Percentiles rank a stretch among this genome's conserved stretches.
These are phyloP conservation scores for Phaeomoniella chlamydospora DNA, from an alignment of 2,329 filamentous ascomycete genomes.

Conservation along the genomic window DNA sequence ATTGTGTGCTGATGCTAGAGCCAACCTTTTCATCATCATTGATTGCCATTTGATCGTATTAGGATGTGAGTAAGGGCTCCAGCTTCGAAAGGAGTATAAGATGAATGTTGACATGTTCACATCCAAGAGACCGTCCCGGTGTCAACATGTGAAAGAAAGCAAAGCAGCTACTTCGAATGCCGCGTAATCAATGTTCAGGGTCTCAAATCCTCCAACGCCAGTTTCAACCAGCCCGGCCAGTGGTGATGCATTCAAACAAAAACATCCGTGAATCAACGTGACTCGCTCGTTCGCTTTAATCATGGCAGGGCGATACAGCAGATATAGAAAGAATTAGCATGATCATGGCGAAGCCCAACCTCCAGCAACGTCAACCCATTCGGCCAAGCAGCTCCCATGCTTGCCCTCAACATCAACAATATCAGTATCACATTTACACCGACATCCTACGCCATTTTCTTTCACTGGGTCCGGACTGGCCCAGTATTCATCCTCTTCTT, in stretches of 20 bases:
- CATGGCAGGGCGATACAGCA: constrained; percentile 16
- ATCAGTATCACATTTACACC: constrained; percentile 92
- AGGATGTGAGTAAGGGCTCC: no score
- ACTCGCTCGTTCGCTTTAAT: constrained; percentile 4
- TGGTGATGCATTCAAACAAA: constrained; percentile 10
- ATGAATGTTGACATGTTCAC: no score
- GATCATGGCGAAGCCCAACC: constrained; percentile 60
- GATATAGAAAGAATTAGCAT: constrained; percentile 3
- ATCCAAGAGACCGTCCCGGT: no score
- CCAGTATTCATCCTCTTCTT: constrained; percentile 95
- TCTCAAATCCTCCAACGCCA: neutral
- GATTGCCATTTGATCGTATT: no score
- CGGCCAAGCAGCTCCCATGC: constrained; percentile 81
- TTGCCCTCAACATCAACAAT: constrained; percentile 97
- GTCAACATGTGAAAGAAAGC: no score
- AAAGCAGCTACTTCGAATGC: no score
- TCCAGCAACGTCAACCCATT: constrained; percentile 95
- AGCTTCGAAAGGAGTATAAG: no score
- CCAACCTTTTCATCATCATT: no score
- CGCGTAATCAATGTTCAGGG: neutral
- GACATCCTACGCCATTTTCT: constrained; percentile 92
- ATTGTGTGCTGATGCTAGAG: no score
- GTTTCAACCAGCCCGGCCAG: neutral
- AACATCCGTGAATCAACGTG: constrained; percentile 5
- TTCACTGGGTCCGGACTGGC: constrained; percentile 71